phyloP scores from a whole-genome alignment of 345 rosid genomes.

The Salix purpurea region DNA sequence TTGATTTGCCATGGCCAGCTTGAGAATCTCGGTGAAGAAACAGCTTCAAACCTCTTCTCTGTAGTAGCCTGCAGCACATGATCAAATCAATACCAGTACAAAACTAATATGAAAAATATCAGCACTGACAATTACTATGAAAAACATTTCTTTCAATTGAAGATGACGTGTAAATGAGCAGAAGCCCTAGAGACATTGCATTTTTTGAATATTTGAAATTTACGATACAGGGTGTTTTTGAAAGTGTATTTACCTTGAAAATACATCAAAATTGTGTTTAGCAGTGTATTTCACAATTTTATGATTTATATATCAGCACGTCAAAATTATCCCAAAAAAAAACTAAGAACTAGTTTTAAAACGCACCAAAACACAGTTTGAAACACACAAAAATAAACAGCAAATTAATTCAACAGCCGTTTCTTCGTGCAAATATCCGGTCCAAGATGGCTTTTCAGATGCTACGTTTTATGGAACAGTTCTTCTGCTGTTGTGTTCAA shows the following conservation, averaged over 20 bases:
- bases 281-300: too few species aligned
- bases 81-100: neutral
- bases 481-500: neutral
- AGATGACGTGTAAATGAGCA: neutral
- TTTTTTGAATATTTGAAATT: neutral
- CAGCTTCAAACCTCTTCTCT: neutral
- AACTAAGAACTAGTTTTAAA: too few species aligned
- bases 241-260: too few species aligned
- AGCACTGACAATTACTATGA: neutral
- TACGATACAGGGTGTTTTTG: too few species aligned
- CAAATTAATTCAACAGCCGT: too few species aligned
- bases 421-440: neutral
- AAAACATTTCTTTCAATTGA: neutral
- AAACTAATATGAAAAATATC: neutral
- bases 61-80: neutral
- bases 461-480: neutral
- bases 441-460: neutral
- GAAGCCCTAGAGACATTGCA: neutral
- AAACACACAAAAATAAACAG: too few species aligned
- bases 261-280: too few species aligned
- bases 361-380: too few species aligned
- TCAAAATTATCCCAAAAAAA: too few species aligned
- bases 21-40: constrained; percentile 9
- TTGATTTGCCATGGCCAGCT: constrained; percentile 37
- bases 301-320: too few species aligned